Percentiles rank a stretch among this genome's conserved stretches.
Evolutionary conservation across 2,329 filamentous ascomycete genomes (phyloP).

Genomic region (Ustilaginoidea virens): DNA sequence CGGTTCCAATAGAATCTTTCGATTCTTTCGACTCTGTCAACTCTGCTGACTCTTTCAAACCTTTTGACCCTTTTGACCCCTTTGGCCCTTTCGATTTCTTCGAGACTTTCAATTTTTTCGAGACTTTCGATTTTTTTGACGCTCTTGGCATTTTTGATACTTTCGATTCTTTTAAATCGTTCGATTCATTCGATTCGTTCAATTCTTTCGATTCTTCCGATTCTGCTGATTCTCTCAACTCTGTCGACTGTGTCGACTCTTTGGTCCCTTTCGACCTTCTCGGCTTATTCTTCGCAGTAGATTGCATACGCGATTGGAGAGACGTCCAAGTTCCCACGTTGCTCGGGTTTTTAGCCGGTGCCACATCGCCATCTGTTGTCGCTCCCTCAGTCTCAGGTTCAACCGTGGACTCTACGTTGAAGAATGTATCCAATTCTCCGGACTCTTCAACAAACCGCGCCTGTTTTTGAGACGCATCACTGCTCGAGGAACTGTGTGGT

Average conservation of each 20-base stretch:
- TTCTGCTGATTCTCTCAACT: neutral
- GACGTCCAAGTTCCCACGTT: constrained; percentile 13
- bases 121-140: neutral
- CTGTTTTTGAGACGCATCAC: neutral
- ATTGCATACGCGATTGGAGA: constrained; percentile 13
- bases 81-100: constrained; percentile 1
- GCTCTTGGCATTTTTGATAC: neutral
- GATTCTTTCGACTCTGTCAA: neutral
- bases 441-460: neutral
- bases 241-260: constrained; percentile 2
- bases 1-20: constrained; percentile 1
- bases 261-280: constrained; percentile 1
- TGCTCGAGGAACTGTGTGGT: neutral
- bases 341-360: neutral
- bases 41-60: neutral
- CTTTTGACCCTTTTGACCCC: constrained; percentile 2
- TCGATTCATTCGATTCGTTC: constrained; percentile 1
- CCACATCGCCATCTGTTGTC: neutral
- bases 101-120: neutral
- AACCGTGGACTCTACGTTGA: neutral
- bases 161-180: constrained; percentile 4
- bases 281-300: neutral
- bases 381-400: neutral
- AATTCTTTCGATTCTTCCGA: neutral
- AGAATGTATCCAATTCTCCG: neutral